Base-by-base conservation (phyloP, 768 basidiomycete genomes). In the Tricholoma bakamatsutake region DNA sequence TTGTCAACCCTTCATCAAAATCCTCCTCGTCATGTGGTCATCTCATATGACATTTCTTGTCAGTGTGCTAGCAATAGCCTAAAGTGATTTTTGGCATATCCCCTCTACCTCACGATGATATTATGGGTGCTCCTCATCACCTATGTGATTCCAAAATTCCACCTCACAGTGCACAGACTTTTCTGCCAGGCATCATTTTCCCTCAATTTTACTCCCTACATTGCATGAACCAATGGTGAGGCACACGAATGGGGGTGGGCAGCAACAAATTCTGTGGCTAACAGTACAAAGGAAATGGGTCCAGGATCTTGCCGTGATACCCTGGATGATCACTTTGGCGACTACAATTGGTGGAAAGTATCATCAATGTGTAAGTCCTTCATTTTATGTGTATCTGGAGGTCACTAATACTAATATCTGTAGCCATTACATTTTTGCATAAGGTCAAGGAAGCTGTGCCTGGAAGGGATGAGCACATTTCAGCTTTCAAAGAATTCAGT, bases 121-220 rank as follows among this genome's bases (percentile, higher is more conserved):
- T 39, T 34, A 49, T 8, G 6, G 1, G 15, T 28, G 28, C 46
- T 47, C 46, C 46, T 57, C 1, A n/a, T 60, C 31, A 28, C 35
- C 1, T 64, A 56, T 31, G 39, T 64, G 2, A 57, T 73, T 12
- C 72, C 72, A 1, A 71, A 71, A 51, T 68, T 72, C 27, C 72
- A 72, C 42, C 52, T 70, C 1, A 51, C 62, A 0, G 63, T 65
- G 12, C 71, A 73, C 42, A 40, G 27, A 2, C 37, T 45, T 11
- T n/a, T 24, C 9, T 69, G 70, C 50, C 64, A 66, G n/a, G 18
- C 47, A 3, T 52, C 18, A 9, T 69, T 58, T 46, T 66, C 63
- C 0, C 63, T 67, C 56, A 70, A 71, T 55, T 59, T 62, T 42
- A 57, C 55, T 12, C 53, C 21, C 10, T 27, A 59, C 12, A 59